These are phyloP conservation scores for Diaporthe destruens DNA, from an alignment of 2,329 filamentous ascomycete genomes.

Conservation along the genomic window DNA sequence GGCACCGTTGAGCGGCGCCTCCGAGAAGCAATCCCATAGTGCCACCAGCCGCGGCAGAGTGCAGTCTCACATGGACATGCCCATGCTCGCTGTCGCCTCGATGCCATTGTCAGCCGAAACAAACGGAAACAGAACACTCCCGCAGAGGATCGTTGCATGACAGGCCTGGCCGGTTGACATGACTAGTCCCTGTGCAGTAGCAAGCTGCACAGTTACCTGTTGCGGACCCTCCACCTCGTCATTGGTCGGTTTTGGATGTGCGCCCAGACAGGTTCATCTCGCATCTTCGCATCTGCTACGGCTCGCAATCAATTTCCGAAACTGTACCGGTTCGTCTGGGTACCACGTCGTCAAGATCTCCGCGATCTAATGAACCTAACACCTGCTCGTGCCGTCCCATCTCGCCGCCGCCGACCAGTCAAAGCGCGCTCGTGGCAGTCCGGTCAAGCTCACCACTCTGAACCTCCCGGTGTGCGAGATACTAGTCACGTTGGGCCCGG, in stretches of 20 bases:
- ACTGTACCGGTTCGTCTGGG: constrained; percentile 24
- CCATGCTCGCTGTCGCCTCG: constrained; percentile 29
- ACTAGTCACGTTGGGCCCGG: constrained; percentile 15
- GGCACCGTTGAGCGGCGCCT: constrained; percentile 22
- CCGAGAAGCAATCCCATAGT: constrained; percentile 28
- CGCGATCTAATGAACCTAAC: constrained; percentile 20
- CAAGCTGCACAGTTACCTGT: constrained; percentile 33
- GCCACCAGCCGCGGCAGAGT: constrained; percentile 34
- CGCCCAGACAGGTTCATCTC: constrained; percentile 38
- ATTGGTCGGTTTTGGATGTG: constrained; percentile 28
- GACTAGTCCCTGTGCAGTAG: constrained; percentile 32
- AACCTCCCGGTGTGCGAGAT: not conserved
- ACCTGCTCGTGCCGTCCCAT: constrained; percentile 23
- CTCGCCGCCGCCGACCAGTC: constrained; percentile 6
- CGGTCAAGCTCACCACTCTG: not conserved
- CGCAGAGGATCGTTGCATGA: constrained; percentile 36
- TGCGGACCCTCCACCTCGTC: constrained; percentile 21
- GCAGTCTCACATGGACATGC: constrained; percentile 39
- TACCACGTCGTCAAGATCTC: constrained; percentile 31
- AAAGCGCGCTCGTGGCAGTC: constrained; percentile 2
- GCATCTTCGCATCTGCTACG: constrained; percentile 28
- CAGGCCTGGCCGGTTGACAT: constrained; percentile 29
- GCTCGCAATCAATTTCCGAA: constrained; percentile 34
- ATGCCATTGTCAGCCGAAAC: constrained; percentile 32
- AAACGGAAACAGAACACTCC: constrained; percentile 37